Base-by-base conservation (phyloP, 2,329 filamentous ascomycete genomes). In the Calonectria hawksworthii region DNA sequence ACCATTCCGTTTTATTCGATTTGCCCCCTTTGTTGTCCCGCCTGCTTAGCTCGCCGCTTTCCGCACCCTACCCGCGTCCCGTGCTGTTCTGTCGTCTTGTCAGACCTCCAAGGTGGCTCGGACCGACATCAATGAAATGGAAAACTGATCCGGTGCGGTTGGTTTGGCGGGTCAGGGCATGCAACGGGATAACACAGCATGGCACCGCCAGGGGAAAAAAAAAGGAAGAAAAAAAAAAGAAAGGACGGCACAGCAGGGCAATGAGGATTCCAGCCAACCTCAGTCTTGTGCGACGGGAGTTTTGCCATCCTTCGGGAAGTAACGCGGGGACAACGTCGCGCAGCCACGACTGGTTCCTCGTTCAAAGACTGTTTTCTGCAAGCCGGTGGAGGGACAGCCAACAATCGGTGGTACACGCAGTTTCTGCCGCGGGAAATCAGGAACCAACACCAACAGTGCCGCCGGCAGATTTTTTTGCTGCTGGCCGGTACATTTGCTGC, bases 221-320 rank as follows among this genome's bases (percentile, higher is more conserved):
- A 70, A 64, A 69, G 38, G 52, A 36, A 61, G 67, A n/a, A n/a
- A 77, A 66, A 56, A 75, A 71, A 70, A 64, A 69, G 38, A 56
- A 36, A 61, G 67, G 41, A 76, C 26, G 74, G 64, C 76, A 70
- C 70, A 70, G 65, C 70, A 74, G 75, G 69, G 73, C 72, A 77
- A 44, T 70, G 70, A 54, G 8, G 28, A 54, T 9, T 21, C 16
- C 67, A 66, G 73, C 70, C 76, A 77, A 76, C 51, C 51, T 73
- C 72, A 69, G 73, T 74, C 72, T 74, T 75, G 79, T 80, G 78
- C 79, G 75, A 79, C 75, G 71, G 52, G 68, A 68, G 44, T 69
- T 73, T 68, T 59, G 51, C 56, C 70, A 65, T 67, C 70, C 68
- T 79, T 79, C 78, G 77, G 80, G 66, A 59, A 78, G 72, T 68